Conservation (phyloP, 805 yeast genomes). For the Candida patagonica region DNA sequence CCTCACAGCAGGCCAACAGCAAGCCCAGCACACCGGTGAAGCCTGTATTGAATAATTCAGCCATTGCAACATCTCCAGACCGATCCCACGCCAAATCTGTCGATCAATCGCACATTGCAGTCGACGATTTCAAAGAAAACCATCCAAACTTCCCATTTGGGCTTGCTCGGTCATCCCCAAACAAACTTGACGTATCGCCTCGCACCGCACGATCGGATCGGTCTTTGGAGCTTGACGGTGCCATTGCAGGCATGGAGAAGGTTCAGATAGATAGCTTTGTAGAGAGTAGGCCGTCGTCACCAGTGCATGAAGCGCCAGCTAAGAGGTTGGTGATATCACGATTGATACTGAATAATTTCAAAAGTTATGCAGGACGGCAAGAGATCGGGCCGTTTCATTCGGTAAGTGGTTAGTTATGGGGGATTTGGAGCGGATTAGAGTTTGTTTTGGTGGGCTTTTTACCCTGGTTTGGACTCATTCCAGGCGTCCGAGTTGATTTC, state of each 20-base stretch:
- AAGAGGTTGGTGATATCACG: conserved; percentile 63
- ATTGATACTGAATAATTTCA: conserved; percentile 73
- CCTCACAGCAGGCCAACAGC: too few species aligned
- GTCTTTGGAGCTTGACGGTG: conserved; percentile 2
- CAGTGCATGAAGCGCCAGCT: conserved; percentile 8
- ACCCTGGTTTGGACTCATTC: neutral
- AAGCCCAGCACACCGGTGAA: too few species aligned
- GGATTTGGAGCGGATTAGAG: neutral
- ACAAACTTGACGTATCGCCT: too few species aligned
- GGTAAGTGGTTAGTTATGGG: conserved; percentile 15
- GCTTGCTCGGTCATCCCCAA: too few species aligned
- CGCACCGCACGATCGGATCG: too few species aligned
- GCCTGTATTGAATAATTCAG: too few species aligned
- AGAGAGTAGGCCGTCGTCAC: neutral
- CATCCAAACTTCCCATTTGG: too few species aligned
- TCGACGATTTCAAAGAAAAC: too few species aligned
- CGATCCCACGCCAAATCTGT: too few species aligned
- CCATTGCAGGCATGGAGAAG: conserved; percentile 2
- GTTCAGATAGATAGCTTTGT: conserved; percentile 1
- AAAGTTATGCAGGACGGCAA: conserved; percentile 91
- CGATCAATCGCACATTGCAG: too few species aligned
- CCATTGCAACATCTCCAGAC: too few species aligned
- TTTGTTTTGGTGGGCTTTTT: neutral
- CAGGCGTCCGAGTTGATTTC: neutral
- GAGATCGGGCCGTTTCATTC: conserved; percentile 86